Evolutionary conservation across 306 rosid species (phyloP), one percentile per base, ranked within the genome.

Genomic region (Cyclanthera cordifolia): DNA sequence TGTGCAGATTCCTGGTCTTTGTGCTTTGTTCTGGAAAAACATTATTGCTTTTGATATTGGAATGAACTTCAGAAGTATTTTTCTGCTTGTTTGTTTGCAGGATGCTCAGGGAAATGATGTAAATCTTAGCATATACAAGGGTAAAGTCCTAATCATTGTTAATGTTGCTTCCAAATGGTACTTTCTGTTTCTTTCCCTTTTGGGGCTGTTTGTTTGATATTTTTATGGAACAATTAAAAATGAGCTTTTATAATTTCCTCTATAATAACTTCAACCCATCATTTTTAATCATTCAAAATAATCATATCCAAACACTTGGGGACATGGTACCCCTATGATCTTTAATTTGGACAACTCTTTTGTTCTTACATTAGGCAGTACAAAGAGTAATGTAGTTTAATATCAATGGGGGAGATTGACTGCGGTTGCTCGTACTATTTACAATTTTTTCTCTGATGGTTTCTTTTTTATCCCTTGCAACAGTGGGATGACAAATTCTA

Each of bases 81-180:
- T 2, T 48, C 16, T 69, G 49, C 16, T 60, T 19, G 63, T 4
- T 20, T 67, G 9, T n/a, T 67, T 76, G 79, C 82, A 91, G 97
- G 87, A 91, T 84, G 81, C 75, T 17, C 79, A 81, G 73, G 97
- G 91, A n/a, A 73, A 78, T 53, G 88, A 82, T 74, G 78, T 82
- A 9, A 83, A 85, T 72, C 88, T 88, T 72, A 25, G 82, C 53
- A 73, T 70, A 48, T 91, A 83, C 78, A 83, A 76, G 55, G 97
- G 96, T 19, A 88, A 88, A 76, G 90, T 91, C 56, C 71, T 91
- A 0, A 82, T 88, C 45, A 78, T 91, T 59, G 77, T 86, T 74
- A 91, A 91, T 73, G 97, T 91, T 91, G 97, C 97, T 75, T 91
- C 96, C 79, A 82, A 88, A 82, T 91, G 97, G 97, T 88, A 77